Evolutionary conservation across 768 basidiomycete genomes (phyloP).

Genomic region (Pisolithus microcarpus): DNA sequence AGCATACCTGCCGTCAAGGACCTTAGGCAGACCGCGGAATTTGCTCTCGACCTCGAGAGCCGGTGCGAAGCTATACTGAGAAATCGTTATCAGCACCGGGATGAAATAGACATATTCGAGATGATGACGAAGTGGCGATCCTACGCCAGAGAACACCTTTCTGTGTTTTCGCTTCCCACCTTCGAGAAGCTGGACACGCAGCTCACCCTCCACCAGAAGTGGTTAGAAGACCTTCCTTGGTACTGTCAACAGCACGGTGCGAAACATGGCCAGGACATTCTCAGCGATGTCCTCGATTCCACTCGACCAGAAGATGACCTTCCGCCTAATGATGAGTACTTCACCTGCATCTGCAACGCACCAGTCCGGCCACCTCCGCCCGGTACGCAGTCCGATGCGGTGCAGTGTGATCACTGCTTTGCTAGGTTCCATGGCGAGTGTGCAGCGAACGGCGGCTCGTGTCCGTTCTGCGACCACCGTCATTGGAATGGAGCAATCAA

Average conservation of each 20-base stretch:
- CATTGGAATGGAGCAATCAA: slow-evolving; percentile 85
- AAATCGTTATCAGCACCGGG: slow-evolving; percentile 48
- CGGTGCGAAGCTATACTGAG: slow-evolving; percentile 70
- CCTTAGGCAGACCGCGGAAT: slow-evolving; percentile 62
- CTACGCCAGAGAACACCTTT: slow-evolving; percentile 65
- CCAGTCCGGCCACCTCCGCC: slow-evolving; percentile 77
- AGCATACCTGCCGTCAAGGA: slow-evolving; percentile 58
- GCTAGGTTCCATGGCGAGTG: slow-evolving; percentile 82
- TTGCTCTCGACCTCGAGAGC: slow-evolving; percentile 71
- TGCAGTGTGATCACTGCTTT: slow-evolving; percentile 85
- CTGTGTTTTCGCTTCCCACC: slow-evolving; percentile 63
- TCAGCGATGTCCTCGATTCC: slow-evolving; percentile 68
- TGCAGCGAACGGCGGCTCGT: slow-evolving; percentile 83
- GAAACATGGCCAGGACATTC: slow-evolving; percentile 55
- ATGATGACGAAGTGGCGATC: slow-evolving; percentile 67
- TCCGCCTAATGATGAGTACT: slow-evolving; percentile 73
- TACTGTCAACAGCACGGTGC: slow-evolving; percentile 61
- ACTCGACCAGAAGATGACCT: slow-evolving; percentile 74
- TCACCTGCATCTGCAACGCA: slow-evolving; percentile 74
- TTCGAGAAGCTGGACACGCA: slow-evolving; percentile 70
- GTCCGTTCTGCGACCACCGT: slow-evolving; percentile 86
- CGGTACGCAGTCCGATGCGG: slow-evolving; percentile 70
- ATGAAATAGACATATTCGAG: slow-evolving; percentile 60
- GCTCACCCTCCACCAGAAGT: slow-evolving; percentile 57
- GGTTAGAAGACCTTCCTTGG: slow-evolving; percentile 76